Conservation (phyloP, 1,284 basidiomycete genomes). For the Cutaneotrichosporon mucoides region DNA sequence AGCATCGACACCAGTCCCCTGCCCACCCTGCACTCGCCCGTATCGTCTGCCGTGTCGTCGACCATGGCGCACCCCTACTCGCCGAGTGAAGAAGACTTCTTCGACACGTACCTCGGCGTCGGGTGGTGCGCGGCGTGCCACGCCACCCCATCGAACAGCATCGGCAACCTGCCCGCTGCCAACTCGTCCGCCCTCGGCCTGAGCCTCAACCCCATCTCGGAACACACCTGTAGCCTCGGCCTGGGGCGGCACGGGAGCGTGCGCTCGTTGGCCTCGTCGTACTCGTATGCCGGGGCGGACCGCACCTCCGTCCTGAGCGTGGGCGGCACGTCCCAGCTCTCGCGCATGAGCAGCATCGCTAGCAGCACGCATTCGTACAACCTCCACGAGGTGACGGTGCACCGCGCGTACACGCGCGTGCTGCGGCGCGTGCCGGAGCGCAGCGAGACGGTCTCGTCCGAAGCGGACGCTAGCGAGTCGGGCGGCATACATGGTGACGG, state of each 20-base stretch:
- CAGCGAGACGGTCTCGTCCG: not conserved
- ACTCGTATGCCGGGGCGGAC: not conserved
- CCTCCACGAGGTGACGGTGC: slow-evolving; percentile 23
- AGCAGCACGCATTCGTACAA: slow-evolving; percentile 9
- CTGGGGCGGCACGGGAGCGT: not conserved
- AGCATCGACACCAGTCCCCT: not conserved
- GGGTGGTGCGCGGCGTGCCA: not conserved
- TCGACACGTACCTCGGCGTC: not conserved
- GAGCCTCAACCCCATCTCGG: not conserved
- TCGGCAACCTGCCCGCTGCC: not conserved
- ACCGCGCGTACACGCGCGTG: slow-evolving; percentile 21
- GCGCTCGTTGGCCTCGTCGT: not conserved
- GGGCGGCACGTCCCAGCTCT: not conserved
- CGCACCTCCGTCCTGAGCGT: not conserved
- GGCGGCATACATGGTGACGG: not conserved
- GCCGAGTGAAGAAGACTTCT: not conserved
- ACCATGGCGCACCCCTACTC: not conserved
- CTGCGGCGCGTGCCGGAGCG: slow-evolving; percentile 15
- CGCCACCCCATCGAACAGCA: not conserved
- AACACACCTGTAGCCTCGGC: not conserved
- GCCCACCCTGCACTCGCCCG: too few species aligned
- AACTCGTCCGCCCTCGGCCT: not conserved
- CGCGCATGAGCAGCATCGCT: slow-evolving; percentile 12
- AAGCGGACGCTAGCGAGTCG: not conserved
- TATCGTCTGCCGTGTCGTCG: not conserved